phyloP scores from a whole-genome alignment of 495 filamentous ascomycete species.

The Hypoxylon perforatum region DNA sequence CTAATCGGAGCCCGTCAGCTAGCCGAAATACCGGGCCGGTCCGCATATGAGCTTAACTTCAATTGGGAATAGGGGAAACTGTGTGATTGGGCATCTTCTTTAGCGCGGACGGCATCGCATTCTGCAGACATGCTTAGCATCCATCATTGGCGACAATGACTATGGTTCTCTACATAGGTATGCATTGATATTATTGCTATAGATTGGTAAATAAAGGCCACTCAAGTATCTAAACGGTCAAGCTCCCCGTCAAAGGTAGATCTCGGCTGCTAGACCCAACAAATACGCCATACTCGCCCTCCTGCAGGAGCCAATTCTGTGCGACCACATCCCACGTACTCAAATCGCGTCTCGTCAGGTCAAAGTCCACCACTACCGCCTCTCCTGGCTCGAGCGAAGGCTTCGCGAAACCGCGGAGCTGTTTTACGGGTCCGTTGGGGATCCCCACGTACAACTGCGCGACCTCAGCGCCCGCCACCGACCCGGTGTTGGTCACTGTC shows the following conservation, averaged over 20 bases:
- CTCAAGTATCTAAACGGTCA: constrained; percentile 37
- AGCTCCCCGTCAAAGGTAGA: constrained; percentile 54
- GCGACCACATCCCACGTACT: constrained; percentile 71
- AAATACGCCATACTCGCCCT: constrained; percentile 56
- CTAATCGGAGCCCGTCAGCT: background rate
- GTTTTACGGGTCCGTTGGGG: constrained; percentile 62
- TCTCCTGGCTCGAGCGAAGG: constrained; percentile 56
- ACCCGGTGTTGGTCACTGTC: constrained; percentile 67
- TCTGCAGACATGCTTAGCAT: no score
- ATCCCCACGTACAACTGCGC: constrained; percentile 74
- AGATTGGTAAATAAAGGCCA: no score
- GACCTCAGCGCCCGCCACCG: constrained; percentile 62
- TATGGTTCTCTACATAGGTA: no score
- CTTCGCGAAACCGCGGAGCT: constrained; percentile 77
- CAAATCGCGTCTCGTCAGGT: constrained; percentile 71
- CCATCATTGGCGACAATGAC: no score
- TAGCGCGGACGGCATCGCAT: no score
- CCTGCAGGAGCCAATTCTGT: constrained; percentile 70
- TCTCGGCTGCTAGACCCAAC: constrained; percentile 75
- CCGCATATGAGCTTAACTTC: background rate
- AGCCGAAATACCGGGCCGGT: constrained; percentile 4
- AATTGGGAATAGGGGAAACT: background rate
- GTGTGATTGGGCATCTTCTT: background rate
- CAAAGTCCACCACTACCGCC: constrained; percentile 60
- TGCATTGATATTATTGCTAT: no score